These are phyloP conservation scores for Globisporangium abappressorium DNA, from an alignment of 352 stramenopile species.

Conservation along the genomic window DNA sequence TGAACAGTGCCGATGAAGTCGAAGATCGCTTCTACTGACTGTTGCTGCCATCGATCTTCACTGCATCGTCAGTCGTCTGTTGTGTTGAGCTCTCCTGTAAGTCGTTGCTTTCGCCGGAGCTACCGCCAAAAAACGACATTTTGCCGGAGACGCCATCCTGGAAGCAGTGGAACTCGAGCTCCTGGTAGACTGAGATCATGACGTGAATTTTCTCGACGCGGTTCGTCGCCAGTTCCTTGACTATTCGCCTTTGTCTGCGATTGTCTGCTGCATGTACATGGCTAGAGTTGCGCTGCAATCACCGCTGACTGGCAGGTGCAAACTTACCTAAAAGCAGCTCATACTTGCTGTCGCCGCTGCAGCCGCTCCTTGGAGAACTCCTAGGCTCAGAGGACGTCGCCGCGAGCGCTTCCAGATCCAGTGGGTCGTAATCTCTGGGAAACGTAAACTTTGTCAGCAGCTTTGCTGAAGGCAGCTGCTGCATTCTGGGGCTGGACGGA, in stretches of 20 bases:
- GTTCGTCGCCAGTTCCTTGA: constrained; percentile 84
- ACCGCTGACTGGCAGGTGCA: neutral
- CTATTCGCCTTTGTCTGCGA: neutral
- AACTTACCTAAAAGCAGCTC: neutral
- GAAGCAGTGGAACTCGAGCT: constrained; percentile 79
- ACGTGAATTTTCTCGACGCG: constrained; percentile 70
- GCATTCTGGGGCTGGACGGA: neutral
- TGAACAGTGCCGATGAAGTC: neutral
- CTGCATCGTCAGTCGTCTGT: constrained; percentile 31
- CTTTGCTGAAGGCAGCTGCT: neutral
- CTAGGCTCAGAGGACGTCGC: constrained; percentile 17
- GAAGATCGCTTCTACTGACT: neutral
- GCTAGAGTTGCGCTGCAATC: neutral
- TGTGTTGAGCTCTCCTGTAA: constrained; percentile 6
- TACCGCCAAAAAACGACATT: constrained; percentile 44
- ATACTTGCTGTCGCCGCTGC: neutral
- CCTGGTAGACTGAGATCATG: constrained; percentile 58
- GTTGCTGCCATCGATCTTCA: constrained; percentile 12
- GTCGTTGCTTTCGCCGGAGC: neutral
- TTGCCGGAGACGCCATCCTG: constrained; percentile 74
- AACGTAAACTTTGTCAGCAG: constrained; percentile 4
- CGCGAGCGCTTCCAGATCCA: constrained; percentile 32
- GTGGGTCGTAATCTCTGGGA: constrained; percentile 18
- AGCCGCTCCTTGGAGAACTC: constrained; percentile 21
- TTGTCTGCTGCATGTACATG: neutral